A percentile compares a stretch with the other conserved stretches of the same genome.
These are phyloP conservation scores for Fimicolochytrium jonesii DNA, from an alignment of 192 early-diverging fungal species.

Conservation along the genomic window DNA sequence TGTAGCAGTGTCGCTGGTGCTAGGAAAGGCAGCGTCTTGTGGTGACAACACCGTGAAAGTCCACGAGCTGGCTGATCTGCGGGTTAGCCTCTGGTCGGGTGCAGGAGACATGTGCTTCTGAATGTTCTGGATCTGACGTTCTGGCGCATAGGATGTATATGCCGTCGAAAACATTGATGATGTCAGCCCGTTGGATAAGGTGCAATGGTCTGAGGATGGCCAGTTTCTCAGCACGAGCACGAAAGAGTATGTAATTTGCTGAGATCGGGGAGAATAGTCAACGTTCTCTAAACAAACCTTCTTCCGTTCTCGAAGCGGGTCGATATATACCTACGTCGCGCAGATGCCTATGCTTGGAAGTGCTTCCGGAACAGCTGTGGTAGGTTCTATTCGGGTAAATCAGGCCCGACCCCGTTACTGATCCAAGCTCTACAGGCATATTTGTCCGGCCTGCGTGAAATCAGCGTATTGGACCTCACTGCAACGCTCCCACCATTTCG, in stretches of 20 bases:
- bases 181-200: constrained; percentile 23
- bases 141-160: constrained; percentile 45
- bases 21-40: constrained; percentile 41
- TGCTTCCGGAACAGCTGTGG: constrained; percentile 26
- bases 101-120: neutral
- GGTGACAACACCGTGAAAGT: constrained; percentile 49
- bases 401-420: no score
- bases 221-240: constrained; percentile 44
- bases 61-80: constrained; percentile 45
- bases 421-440: constrained; percentile 23
- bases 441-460: constrained; percentile 30
- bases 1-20: constrained; percentile 31
- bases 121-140: neutral
- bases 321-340: constrained; percentile 37
- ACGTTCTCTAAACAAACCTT: neutral
- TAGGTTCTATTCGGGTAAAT: constrained; percentile 8
- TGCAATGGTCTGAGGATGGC: constrained; percentile 49
- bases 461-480: no score
- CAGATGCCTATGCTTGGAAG: constrained; percentile 36
- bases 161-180: constrained; percentile 49
- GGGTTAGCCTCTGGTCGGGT: constrained; percentile 8
- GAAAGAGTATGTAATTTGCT: constrained; percentile 30
- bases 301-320: no score
- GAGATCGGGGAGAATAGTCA: neutral
- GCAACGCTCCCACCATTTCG: constrained; percentile 18